These are phyloP conservation scores for Monilinia aucupariae DNA, from an alignment of 2,329 filamentous ascomycete genomes.

Conservation along the genomic window DNA sequence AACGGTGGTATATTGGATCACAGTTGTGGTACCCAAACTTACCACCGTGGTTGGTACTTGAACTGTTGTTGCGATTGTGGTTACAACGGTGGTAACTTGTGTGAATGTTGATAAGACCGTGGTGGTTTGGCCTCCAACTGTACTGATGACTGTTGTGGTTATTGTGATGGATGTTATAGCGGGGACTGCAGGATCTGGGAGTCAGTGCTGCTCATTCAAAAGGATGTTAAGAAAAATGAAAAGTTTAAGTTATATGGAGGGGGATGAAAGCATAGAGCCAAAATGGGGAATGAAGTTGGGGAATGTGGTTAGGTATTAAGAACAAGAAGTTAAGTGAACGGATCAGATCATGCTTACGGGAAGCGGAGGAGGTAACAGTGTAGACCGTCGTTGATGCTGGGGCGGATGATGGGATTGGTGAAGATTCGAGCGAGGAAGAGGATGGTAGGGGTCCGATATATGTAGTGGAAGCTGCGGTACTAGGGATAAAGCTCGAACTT, in stretches of 20 bases:
- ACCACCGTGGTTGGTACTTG: background rate
- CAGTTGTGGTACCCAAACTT: background rate
- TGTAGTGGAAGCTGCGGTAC: constrained; percentile 4
- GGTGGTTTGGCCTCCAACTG: background rate
- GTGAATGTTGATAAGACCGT: constrained; percentile 1
- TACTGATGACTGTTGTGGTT: constrained; percentile 9
- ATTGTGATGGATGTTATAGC: constrained; percentile 1
- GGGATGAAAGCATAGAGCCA: too few species aligned
- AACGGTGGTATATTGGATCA: constrained; percentile 1
- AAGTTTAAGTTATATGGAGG: too few species aligned
- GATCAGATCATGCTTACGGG: background rate
- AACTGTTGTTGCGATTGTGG: background rate
- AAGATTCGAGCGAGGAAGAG: background rate
- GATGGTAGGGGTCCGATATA: background rate
- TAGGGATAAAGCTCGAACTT: background rate
- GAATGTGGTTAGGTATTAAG: too few species aligned
- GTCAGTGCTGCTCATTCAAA: too few species aligned
- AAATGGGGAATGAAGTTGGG: too few species aligned
- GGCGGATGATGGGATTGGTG: background rate
- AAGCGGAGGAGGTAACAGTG: background rate
- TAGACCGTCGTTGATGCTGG: background rate
- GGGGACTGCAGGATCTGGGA: background rate
- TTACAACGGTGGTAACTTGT: background rate
- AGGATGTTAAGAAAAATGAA: too few species aligned
- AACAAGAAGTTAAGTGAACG: too few species aligned